These are phyloP conservation scores for Boechera divaricarpa DNA, from an alignment of 345 rosid genomes.

Conservation along the genomic window DNA sequence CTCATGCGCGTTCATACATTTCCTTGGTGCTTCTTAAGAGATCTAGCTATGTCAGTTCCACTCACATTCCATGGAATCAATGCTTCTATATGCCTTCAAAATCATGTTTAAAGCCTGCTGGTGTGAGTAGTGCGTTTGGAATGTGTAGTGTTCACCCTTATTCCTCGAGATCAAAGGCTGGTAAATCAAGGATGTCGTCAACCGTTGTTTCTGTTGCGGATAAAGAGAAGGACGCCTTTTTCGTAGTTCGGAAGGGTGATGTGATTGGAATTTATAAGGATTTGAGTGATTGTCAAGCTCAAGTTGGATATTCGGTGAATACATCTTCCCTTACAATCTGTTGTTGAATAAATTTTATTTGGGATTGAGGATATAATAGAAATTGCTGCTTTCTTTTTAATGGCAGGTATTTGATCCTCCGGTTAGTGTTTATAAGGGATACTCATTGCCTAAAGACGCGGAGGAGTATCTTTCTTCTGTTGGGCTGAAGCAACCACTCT, in stretches of 20 bases:
- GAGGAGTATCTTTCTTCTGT: conserved; percentile 66
- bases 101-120: conserved; percentile 34
- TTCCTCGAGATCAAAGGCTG: conserved; percentile 51
- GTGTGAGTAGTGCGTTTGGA: conserved; percentile 38
- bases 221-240: conserved; percentile 70
- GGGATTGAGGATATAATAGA: background rate
- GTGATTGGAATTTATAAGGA: conserved; percentile 74
- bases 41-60: conserved; percentile 42
- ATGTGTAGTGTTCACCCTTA: conserved; percentile 55
- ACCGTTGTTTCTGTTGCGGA: conserved; percentile 45
- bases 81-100: conserved; percentile 40
- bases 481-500: conserved; percentile 82
- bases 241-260: conserved; percentile 88
- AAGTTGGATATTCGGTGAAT: conserved; percentile 82
- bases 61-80: conserved; percentile 41
- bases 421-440: conserved; percentile 81
- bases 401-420: conserved; percentile 83
- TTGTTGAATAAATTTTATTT: background rate
- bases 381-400: background rate
- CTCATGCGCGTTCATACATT: conserved; percentile 58
- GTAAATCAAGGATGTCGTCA: conserved; percentile 37
- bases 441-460: conserved; percentile 59
- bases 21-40: conserved; percentile 53
- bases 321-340: background rate
- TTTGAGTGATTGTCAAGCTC: conserved; percentile 76